Evolutionary conservation across 1,139 yeast species (phyloP).

Genomic region (Entelexis paramagnoliae): DNA sequence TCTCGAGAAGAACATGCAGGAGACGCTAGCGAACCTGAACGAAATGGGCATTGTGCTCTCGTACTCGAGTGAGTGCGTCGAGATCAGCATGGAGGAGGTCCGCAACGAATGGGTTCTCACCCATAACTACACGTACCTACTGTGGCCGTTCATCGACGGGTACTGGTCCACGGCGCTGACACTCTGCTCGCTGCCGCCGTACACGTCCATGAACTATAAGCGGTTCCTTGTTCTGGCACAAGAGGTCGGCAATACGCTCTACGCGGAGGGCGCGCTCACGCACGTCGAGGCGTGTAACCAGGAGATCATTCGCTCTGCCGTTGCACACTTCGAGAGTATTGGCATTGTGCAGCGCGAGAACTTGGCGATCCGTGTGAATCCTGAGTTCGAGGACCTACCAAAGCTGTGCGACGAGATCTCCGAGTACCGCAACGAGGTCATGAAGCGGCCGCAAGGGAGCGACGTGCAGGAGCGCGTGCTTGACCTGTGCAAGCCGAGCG

Average conservation of each 20-base stretch:
- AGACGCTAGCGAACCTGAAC: conserved; percentile 29
- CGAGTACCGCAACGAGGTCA: conserved; percentile 16
- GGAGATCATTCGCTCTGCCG: conserved; percentile 35
- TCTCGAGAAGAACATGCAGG: conserved; percentile 30
- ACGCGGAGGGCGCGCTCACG: conserved; percentile 35
- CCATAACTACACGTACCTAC: conserved; percentile 36
- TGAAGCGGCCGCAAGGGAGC: conserved; percentile 15
- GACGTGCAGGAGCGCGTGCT: conserved; percentile 11
- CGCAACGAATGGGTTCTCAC: conserved; percentile 32
- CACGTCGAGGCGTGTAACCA: conserved; percentile 38
- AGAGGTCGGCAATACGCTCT: conserved; percentile 36
- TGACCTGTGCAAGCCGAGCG: conserved; percentile 7
- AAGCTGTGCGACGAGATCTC: conserved; percentile 11
- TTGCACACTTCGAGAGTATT: conserved; percentile 30
- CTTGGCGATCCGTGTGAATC: conserved; percentile 4
- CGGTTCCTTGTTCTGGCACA: conserved; percentile 33
- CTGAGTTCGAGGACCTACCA: not conserved
- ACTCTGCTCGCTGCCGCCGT: conserved; percentile 32
- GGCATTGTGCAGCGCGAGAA: conserved; percentile 28
- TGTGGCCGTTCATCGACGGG: conserved; percentile 40
- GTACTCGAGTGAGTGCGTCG: conserved; percentile 14
- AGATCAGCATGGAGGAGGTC: conserved; percentile 29
- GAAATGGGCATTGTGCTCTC: conserved; percentile 29
- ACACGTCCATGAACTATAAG: conserved; percentile 24
- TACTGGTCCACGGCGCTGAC: conserved; percentile 37